These are phyloP conservation scores for Aphanomyces euteiches DNA, from an alignment of 352 stramenopile genomes.

Conservation along the genomic window DNA sequence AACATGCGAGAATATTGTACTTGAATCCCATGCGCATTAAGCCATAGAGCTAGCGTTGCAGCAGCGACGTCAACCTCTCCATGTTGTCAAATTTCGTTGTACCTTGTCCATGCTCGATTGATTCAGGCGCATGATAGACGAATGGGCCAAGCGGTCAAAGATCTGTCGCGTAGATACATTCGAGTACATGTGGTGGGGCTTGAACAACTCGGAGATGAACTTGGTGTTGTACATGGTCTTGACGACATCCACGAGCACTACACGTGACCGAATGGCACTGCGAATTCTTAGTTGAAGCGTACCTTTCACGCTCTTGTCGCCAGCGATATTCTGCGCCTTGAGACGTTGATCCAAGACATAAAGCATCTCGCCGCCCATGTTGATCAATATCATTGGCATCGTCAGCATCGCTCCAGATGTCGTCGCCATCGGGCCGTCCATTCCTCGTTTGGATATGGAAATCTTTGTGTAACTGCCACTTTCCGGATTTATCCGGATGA, in stretches of 20 bases:
- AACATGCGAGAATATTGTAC: conserved; percentile 82
- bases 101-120: conserved; percentile 92
- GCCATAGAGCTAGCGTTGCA: conserved; percentile 73
- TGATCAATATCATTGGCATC: conserved; percentile 91
- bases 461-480: conserved; percentile 11
- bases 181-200: conserved; percentile 89
- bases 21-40: conserved; percentile 96
- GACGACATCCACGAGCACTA: conserved; percentile 89
- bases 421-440: conserved; percentile 12
- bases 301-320: conserved; percentile 86
- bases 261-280: not conserved
- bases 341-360: conserved; percentile 92
- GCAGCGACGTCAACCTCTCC: not conserved
- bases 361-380: conserved; percentile 93
- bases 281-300: too few relatives aligned
- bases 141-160: conserved; percentile 89
- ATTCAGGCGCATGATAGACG: conserved; percentile 93
- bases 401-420: conserved; percentile 51
- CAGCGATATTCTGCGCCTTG: conserved; percentile 85
- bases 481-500: not conserved
- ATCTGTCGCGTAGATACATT: conserved; percentile 86
- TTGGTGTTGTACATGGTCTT: conserved; percentile 90
- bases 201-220: conserved; percentile 90
- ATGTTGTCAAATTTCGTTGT: not conserved
- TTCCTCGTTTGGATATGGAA: not conserved